Evolutionary conservation across 345 rosid genomes (phyloP).

Genomic region (Populus ilicifolia): DNA sequence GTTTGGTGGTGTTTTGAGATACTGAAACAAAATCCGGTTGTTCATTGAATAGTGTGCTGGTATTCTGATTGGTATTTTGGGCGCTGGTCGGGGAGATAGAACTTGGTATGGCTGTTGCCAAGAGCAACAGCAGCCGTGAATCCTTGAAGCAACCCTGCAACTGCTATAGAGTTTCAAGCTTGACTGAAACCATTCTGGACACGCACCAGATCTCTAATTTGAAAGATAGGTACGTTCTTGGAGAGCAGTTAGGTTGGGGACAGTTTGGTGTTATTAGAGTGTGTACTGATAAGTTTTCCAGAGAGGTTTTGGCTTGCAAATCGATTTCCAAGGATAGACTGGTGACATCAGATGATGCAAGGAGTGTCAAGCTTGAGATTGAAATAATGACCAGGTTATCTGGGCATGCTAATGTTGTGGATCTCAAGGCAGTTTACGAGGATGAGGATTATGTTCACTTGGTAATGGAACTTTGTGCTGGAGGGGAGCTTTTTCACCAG

Average conservation of each 20-base stretch:
- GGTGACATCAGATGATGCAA: slow-evolving; percentile 49
- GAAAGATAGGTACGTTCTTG: slow-evolving; percentile 47
- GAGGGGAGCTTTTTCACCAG: slow-evolving; percentile 62
- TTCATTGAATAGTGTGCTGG: background rate
- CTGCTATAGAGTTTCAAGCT: slow-evolving; percentile 39
- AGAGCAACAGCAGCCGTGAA: slow-evolving; percentile 35
- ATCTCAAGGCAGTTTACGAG: slow-evolving; percentile 68
- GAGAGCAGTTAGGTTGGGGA: slow-evolving; percentile 67
- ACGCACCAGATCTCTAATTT: slow-evolving; percentile 41
- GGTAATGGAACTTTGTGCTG: slow-evolving; percentile 76
- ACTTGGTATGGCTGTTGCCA: slow-evolving; percentile 52
- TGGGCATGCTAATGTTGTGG: slow-evolving; percentile 68
- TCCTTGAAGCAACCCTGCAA: slow-evolving; percentile 33
- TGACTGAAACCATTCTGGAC: slow-evolving; percentile 46
- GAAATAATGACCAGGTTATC: slow-evolving; percentile 68
- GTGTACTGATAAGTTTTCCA: slow-evolving; percentile 54
- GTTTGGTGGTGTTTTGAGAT: background rate
- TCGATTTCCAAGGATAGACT: slow-evolving; percentile 60
- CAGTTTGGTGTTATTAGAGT: slow-evolving; percentile 63
- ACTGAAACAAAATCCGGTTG: background rate
- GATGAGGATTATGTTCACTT: slow-evolving; percentile 56
- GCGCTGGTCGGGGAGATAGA: slow-evolving; percentile 20
- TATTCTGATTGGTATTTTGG: slow-evolving; percentile 5
- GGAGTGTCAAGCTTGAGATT: slow-evolving; percentile 61
- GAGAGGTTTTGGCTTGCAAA: slow-evolving; percentile 62